phyloP scores from a whole-genome alignment of 1,284 basidiomycete genomes.

The Inonotus obliquus region DNA sequence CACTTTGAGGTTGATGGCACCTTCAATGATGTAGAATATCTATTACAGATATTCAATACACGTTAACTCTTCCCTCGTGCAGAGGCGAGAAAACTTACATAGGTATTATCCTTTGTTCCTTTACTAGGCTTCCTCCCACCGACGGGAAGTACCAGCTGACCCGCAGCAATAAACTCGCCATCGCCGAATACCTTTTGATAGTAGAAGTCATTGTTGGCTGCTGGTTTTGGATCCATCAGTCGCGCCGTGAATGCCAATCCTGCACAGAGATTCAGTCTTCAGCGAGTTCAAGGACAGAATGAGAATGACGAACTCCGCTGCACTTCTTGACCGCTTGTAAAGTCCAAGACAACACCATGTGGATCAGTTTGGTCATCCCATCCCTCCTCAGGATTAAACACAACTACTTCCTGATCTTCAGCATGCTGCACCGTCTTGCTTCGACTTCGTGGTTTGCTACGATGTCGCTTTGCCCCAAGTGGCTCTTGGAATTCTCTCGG shows the following conservation, averaged over 20 bases:
- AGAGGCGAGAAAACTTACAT: constrained; percentile 52
- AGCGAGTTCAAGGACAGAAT: constrained; percentile 2
- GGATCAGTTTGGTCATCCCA: constrained; percentile 83
- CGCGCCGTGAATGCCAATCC: constrained; percentile 74
- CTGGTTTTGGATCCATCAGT: constrained; percentile 55
- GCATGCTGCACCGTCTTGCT: constrained; percentile 32
- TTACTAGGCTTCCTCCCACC: constrained; percentile 82
- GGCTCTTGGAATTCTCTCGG: constrained; percentile 61
- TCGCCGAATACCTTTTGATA: constrained; percentile 98
- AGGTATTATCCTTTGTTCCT: constrained; percentile 90
- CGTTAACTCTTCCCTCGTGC: background rate
- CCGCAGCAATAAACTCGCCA: constrained; percentile 86
- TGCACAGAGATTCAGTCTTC: constrained; percentile 25
- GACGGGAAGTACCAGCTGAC: constrained; percentile 79
- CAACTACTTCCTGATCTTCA: constrained; percentile 30
- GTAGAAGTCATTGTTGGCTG: constrained; percentile 64
- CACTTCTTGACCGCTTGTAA: constrained; percentile 53
- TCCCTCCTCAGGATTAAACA: constrained; percentile 68
- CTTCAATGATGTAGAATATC: constrained; percentile 87
- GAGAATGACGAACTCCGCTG: constrained; percentile 56
- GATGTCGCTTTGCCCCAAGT: constrained; percentile 45
- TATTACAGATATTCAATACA: constrained; percentile 29
- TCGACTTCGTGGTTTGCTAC: constrained; percentile 36
- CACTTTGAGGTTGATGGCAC: constrained; percentile 82
- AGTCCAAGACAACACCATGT: constrained; percentile 69